A percentile compares a stretch with the other conserved stretches of the same genome.
Conservation (phyloP, 2,329 filamentous ascomycete genomes). For the Fonsecaea pedrosoi region DNA sequence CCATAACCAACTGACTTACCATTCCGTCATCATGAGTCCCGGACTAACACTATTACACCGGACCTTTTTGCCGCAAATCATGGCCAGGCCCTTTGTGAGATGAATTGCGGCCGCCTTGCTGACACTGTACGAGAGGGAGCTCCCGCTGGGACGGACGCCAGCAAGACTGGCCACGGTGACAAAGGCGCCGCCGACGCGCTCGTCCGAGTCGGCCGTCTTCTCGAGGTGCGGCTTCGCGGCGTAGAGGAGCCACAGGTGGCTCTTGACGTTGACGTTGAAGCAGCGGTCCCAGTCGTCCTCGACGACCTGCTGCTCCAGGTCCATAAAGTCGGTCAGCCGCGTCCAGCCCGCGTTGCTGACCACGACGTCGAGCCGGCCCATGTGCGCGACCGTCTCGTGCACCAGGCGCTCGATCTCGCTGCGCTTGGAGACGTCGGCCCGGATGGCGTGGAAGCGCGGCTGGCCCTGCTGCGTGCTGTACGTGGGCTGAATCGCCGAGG, state of each 20-base stretch:
- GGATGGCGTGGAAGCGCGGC: conserved; percentile 40
- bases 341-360: conserved; percentile 52
- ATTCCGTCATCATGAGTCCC: conserved; percentile 71
- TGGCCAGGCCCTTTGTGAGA: conserved; percentile 69
- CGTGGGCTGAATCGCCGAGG: conserved; percentile 33
- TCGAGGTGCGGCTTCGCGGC: conserved; percentile 63
- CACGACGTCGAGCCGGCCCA: conserved; percentile 58
- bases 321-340: conserved; percentile 47
- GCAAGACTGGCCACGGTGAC: conserved; percentile 67
- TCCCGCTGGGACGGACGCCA: conserved; percentile 68
- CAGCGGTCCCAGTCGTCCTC: conserved; percentile 67
- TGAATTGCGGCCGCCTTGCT: conserved; percentile 81
- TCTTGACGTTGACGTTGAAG: conserved; percentile 69
- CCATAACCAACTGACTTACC: conserved; percentile 47
- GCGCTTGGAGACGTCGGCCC: conserved; percentile 37
- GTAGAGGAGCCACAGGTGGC: conserved; percentile 66
- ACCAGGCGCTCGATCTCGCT: conserved; percentile 49
- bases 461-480: background rate
- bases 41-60: conserved; percentile 70
- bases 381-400: conserved; percentile 51
- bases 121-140: conserved; percentile 72
- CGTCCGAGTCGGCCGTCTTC: conserved; percentile 44
- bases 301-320: conserved; percentile 39
- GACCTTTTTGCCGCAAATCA: conserved; percentile 67
- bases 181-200: conserved; percentile 30